These are phyloP conservation scores for Fusarium succisae DNA, from an alignment of 2,329 filamentous ascomycete species.

Conservation along the genomic window DNA sequence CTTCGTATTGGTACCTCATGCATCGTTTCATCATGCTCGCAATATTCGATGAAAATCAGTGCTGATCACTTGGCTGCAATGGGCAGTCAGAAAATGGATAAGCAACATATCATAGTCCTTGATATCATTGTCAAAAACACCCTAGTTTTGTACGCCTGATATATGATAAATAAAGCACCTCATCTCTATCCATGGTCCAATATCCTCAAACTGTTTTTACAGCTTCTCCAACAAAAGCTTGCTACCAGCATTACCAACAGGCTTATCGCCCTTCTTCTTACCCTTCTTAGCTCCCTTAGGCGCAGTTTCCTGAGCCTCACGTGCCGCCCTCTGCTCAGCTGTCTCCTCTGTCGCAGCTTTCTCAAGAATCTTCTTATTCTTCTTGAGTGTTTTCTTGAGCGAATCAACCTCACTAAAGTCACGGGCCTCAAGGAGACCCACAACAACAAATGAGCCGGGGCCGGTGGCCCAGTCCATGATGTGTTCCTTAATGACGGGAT, in stretches of 20 bases:
- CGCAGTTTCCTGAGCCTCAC: constrained; percentile 58
- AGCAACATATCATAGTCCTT: constrained; percentile 30
- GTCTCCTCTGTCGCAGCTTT: constrained; percentile 71
- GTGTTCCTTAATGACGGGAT: constrained; percentile 78
- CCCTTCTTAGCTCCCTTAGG: constrained; percentile 55
- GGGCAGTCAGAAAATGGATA: neutral
- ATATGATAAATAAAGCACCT: constrained; percentile 26
- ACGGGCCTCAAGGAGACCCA: constrained; percentile 80
- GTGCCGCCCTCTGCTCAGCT: constrained; percentile 61
- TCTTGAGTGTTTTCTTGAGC: constrained; percentile 75
- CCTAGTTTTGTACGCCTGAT: constrained; percentile 39
- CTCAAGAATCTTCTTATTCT: constrained; percentile 76
- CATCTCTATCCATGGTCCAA: constrained; percentile 8
- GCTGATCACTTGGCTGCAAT: neutral
- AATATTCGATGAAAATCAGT: neutral
- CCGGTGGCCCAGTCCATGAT: constrained; percentile 87
- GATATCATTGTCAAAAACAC: constrained; percentile 38
- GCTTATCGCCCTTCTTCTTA: constrained; percentile 55
- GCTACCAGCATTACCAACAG: constrained; percentile 69
- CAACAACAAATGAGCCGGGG: constrained; percentile 84
- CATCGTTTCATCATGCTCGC: neutral
- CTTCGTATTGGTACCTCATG: neutral
- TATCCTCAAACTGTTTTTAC: constrained; percentile 29
- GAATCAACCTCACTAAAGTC: constrained; percentile 74
- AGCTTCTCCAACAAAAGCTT: constrained; percentile 69